These are phyloP conservation scores for Cyclospora cayetanensis DNA, from an alignment of 169 alveolate species.

Conservation along the genomic window DNA sequence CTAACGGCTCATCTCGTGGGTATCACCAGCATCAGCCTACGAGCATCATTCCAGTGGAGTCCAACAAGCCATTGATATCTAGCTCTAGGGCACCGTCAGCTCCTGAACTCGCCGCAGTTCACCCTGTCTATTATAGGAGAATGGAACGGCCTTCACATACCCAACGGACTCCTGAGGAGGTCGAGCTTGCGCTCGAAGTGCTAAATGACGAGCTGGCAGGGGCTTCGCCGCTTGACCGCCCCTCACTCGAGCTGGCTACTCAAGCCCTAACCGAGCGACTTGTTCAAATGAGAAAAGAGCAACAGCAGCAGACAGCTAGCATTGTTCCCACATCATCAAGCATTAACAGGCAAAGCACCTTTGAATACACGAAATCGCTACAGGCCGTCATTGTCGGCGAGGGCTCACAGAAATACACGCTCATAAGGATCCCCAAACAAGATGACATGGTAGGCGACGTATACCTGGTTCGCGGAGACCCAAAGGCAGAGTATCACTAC, in stretches of 20 bases:
- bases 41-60: too few species aligned
- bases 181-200: conserved; percentile 65
- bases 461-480: conserved; percentile 68
- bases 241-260: conserved; percentile 64
- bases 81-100: too few species aligned
- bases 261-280: conserved; percentile 66
- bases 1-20: too few species aligned
- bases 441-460: conserved; percentile 13
- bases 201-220: conserved; percentile 70
- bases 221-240: conserved; percentile 70
- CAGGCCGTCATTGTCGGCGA: conserved; percentile 62
- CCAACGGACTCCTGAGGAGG: conserved; percentile 69
- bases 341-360: conserved; percentile 8
- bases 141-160: conserved; percentile 19
- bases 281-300: conserved; percentile 14
- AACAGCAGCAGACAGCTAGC: not conserved
- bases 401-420: conserved; percentile 68
- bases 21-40: too few species aligned
- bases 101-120: too few species aligned
- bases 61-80: too few species aligned
- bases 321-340: not conserved
- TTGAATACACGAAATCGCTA: conserved; percentile 10
- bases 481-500: conserved; percentile 68
- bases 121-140: too few species aligned
- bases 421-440: conserved; percentile 43